Base-by-base conservation (phyloP, 331 rosid genomes). In the Arachis monticola region DNA sequence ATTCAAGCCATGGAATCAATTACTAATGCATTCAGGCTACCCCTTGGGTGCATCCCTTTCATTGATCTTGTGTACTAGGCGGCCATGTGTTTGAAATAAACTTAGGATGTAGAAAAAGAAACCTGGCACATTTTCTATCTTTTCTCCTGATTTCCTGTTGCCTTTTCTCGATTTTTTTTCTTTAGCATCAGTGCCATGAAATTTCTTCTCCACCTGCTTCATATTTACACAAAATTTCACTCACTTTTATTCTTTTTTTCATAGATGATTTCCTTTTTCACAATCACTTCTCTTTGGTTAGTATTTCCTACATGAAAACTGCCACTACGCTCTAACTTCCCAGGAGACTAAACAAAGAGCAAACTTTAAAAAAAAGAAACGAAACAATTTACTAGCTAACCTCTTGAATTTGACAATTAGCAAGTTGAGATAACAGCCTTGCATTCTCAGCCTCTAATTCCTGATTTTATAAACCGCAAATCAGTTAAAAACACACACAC, bases 361-460 rank as follows among this genome's bases (percentile, higher is more conserved):
- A 1, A 64, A 77, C 60, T 27, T 27, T 73, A 59, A 38, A 38
- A 38, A 38, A 38, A 38, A 45, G 47, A 76, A 69, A 64, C 0
- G 45, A 69, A 60, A 79, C 42, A 75, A 69, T 51, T 31, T 3
- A 64, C 31, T 22, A 74, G 79, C 77, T 55, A 77, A 91, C 97
- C 97, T 87, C 64, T 9, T 58, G 73, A 81, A 85, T 78, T 62
- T 13, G 60, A 59, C 90, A 81, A 73, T 60, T 74, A 61, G 88
- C 79, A 35, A 93, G 88, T 64, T 57, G 92, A 59, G 92, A 80
- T 57, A 82, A 83, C 40, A 91, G 82, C 64, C 84, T 82, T 31
- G 85, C 83, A 71, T 91, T 93, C 77, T 89, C 88, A 52, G 81
- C 87, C 83, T 89, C 96, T 72, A 91, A 83, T 70, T 89, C 94